Evolutionary conservation across 2,329 filamentous ascomycete species (phyloP).

Genomic region (Aspergillus pseudoglaucus): DNA sequence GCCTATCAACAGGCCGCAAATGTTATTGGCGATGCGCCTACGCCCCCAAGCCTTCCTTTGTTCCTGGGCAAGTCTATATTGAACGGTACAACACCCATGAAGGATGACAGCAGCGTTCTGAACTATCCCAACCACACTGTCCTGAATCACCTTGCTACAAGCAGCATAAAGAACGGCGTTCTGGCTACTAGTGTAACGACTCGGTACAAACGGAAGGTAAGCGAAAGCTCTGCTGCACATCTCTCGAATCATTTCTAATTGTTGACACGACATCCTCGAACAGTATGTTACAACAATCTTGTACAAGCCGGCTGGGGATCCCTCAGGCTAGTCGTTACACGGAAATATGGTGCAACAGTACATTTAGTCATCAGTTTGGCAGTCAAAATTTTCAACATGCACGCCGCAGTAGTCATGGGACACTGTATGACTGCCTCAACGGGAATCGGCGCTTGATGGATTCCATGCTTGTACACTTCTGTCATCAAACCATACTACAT

Average conservation of each 20-base stretch:
- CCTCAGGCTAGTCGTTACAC: conserved; percentile 21
- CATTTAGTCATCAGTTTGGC: neutral
- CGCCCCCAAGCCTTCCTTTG: conserved; percentile 76
- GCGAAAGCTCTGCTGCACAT: conserved; percentile 1
- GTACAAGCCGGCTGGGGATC: conserved; percentile 73
- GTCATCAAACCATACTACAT: neutral
- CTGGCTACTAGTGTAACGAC: conserved; percentile 94
- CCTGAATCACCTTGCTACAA: conserved; percentile 91
- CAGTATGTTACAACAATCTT: conserved; percentile 97
- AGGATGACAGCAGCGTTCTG: conserved; percentile 95
- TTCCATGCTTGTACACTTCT: neutral
- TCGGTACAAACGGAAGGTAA: conserved; percentile 82
- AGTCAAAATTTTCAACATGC: neutral
- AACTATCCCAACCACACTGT: conserved; percentile 97
- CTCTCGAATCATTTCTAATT: neutral
- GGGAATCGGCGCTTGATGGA: too few relatives aligned
- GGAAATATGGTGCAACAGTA: neutral
- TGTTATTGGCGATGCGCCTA: conserved; percentile 71
- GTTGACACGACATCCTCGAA: neutral
- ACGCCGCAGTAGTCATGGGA: neutral
- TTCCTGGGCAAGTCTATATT: conserved; percentile 93
- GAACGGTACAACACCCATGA: conserved; percentile 84
- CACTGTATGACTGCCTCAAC: too few relatives aligned
- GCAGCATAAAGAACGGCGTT: conserved; percentile 95
- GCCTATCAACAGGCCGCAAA: conserved; percentile 67